Conservation (phyloP, 2,329 filamentous ascomycete species). For the Zasmidium angulare region DNA sequence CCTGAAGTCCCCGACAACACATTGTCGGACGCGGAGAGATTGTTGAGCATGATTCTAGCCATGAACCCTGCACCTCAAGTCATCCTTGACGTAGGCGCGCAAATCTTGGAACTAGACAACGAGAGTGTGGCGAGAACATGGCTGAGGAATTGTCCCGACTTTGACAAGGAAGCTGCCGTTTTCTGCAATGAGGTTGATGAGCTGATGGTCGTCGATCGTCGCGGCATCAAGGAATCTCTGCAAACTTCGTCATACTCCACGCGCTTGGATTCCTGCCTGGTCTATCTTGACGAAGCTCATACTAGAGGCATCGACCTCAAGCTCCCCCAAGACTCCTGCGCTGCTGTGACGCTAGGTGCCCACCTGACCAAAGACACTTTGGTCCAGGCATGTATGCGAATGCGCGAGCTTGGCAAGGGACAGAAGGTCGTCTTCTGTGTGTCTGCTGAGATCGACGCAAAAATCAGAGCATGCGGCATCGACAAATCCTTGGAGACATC, state of each 20-base stretch:
- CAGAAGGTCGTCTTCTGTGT: slow-evolving; percentile 65
- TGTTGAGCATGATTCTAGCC: slow-evolving; percentile 48
- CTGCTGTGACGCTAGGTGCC: slow-evolving; percentile 66
- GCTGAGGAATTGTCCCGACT: slow-evolving; percentile 40
- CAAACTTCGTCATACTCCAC: slow-evolving; percentile 58
- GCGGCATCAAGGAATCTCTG: slow-evolving; percentile 49
- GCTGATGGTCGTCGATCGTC: slow-evolving; percentile 52
- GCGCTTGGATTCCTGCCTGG: slow-evolving; percentile 58
- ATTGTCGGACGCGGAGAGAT: slow-evolving; percentile 19
- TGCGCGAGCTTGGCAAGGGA: slow-evolving; percentile 65
- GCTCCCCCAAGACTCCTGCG: slow-evolving; percentile 58
- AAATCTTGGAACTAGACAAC: slow-evolving; percentile 66
- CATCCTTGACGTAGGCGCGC: slow-evolving; percentile 69
- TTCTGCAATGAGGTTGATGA: slow-evolving; percentile 60
- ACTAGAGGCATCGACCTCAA: slow-evolving; percentile 68
- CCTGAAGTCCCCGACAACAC: neutral
- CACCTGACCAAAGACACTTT: slow-evolving; percentile 66
- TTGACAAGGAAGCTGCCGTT: slow-evolving; percentile 47
- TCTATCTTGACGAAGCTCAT: slow-evolving; percentile 70
- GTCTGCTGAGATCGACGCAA: slow-evolving; percentile 57
- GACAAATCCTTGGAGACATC: slow-evolving; percentile 7
- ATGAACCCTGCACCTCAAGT: slow-evolving; percentile 52
- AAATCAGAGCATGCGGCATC: slow-evolving; percentile 41
- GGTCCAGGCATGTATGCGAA: slow-evolving; percentile 70
- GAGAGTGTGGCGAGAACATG: slow-evolving; percentile 53